Conservation (phyloP, 805 yeast genomes). For the Saturnispora dispora region DNA sequence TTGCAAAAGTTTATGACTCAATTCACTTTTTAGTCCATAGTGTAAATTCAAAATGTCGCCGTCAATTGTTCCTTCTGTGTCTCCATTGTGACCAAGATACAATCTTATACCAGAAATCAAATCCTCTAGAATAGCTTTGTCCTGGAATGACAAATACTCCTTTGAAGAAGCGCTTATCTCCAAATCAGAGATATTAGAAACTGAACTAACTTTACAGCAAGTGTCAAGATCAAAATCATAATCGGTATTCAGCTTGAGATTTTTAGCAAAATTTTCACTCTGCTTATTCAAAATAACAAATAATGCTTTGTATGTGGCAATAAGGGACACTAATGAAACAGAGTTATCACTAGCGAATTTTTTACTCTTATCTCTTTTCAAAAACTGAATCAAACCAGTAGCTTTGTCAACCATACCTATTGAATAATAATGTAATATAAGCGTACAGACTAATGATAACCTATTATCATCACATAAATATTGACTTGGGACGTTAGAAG, state of each 20-base stretch:
- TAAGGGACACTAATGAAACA: conserved; percentile 23
- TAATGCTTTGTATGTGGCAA: conserved; percentile 21
- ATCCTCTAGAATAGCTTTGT: conserved; percentile 7
- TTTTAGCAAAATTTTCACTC: conserved; percentile 1
- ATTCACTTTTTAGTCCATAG: conserved; percentile 23
- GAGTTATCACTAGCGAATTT: conserved; percentile 13
- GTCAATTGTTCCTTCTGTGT: conserved; percentile 11
- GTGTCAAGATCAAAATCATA: not conserved
- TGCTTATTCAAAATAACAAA: conserved; percentile 17
- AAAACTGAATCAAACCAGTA: conserved; percentile 19
- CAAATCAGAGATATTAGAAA: not conserved
- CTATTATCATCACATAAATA: conserved; percentile 25
- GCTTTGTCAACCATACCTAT: conserved; percentile 16
- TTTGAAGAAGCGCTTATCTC: not conserved
- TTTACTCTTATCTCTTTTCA: conserved; percentile 14
- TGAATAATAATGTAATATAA: conserved; percentile 23
- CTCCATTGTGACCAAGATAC: conserved; percentile 10
- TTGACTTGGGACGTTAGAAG: not conserved
- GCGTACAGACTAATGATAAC: conserved; percentile 23
- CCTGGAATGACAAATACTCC: not conserved
- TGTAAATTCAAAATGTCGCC: conserved; percentile 20
- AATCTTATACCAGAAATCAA: conserved; percentile 10
- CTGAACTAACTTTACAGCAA: not conserved
- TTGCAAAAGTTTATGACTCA: conserved; percentile 23
- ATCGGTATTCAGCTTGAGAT: not conserved